Base-by-base conservation (phyloP, 225 moss, liverwort and hornwort genomes). In the Takakia lepidozioides region DNA sequence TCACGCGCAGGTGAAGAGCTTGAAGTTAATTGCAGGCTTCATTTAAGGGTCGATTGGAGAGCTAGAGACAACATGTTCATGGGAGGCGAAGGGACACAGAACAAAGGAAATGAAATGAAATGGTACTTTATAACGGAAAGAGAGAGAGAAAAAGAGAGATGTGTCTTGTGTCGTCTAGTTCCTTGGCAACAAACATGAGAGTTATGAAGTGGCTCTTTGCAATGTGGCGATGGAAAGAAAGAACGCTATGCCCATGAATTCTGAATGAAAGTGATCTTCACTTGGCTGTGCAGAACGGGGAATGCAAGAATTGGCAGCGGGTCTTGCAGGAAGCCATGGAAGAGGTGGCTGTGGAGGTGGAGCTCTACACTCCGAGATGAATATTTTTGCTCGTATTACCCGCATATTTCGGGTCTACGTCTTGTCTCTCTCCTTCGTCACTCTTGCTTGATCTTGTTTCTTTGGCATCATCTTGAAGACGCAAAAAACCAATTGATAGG, bases 301-400 rank as follows among this genome's bases (percentile, higher is more conserved):
- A n/a, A 71, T 63, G 22, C 53, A 53, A 53, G 64, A 64, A 41
- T 46, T 71, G 48, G 36, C 56, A 54, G 55, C 44, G 13, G 39
- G 43, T 10, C 46, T 67, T 39, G 29, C 37, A 34, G 63, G 53
- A 3, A 37, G 57, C 21, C 28, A 13, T 48, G 45, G 54, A 19
- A 49, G 56, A n/a, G 40, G 45, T 11, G 45, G 55, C 19, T 49
- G 53, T 55, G 39, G 25, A 21, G 69, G 63, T 18, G 71, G 71
- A 52, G 76, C 67, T 3, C 54, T 71, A 45, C 56, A 59, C 7
- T 63, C 63, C 25, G 57, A 71, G 48, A 76, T 76, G 71, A 67
- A 67, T 22, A 26, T 71, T 21, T 60, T 67, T 18, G 35, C 47
- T 9, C 52, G 58, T 49, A 58, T 76, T 50, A 36, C 56, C 25